Evolutionary conservation across 2,329 filamentous ascomycete species (phyloP), one percentile per base, ranked within the genome.

Genomic region (Penicillium sp.): DNA sequence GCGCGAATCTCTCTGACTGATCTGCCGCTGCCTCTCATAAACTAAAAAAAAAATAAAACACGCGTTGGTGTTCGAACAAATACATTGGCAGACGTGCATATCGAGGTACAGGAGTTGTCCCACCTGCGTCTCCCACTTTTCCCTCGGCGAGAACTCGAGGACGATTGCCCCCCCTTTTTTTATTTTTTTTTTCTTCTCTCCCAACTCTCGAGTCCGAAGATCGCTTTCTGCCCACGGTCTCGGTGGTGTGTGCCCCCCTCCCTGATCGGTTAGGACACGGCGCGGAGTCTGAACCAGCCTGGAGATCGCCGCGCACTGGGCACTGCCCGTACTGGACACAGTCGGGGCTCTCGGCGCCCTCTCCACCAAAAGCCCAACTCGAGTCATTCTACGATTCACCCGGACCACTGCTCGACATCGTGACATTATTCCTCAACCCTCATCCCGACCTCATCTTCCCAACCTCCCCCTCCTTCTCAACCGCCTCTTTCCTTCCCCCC

Each of bases 391-490:
- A 7, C 29, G 9, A 32, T 32, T 32, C 29, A 18, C 25, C 38
- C n/a, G 28, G 32, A 33, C 39, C 13, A 18, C 36, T 26, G 9
- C 50, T 52, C 48, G 53, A 50, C 55, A 52, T 58, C 56, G 48
- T 52, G 55, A 55, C 50, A 32, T 7, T 32, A 32, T 32, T 57
- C 44, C 53, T 54, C 47, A 54, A 51, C 51, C 49, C 49, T 45
- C 40, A 43, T 51, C 51, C 50, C 45, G 48, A 48, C 48, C 46
- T 47, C 35, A 43, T 45, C 44, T 35, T 41, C 36, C 38, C 45
- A 40, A 45, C 36, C n/a, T 39, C 42, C 41, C 41, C 43, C 27
- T 36, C 41, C 48, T 40, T 40, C 49, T 46, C 46, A 18, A 18
- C 18, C 18, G 18, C 47, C 32, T 45, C 45, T 45, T 37, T 40